These are phyloP conservation scores for Lachancea sp. DNA, from an alignment of 805 yeast genomes.

Conservation along the genomic window DNA sequence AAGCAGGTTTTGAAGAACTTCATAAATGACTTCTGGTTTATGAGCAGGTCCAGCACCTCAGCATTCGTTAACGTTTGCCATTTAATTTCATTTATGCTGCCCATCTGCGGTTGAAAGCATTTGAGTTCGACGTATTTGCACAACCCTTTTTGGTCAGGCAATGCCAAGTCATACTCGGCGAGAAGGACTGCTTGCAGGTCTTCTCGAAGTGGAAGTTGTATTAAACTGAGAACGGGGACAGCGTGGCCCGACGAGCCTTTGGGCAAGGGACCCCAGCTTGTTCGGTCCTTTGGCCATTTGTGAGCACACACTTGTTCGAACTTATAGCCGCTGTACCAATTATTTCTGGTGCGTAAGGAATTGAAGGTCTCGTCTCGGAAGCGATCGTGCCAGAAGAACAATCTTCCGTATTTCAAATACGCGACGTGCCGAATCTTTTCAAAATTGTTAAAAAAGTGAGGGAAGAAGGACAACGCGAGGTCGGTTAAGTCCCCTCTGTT, in stretches of 20 bases:
- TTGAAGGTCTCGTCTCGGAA: conserved; percentile 3
- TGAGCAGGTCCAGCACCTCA: neutral
- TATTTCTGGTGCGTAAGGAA: neutral
- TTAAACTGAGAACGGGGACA: neutral
- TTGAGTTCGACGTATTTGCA: conserved; percentile 3
- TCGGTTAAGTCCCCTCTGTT: conserved; percentile 8
- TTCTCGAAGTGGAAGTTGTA: neutral
- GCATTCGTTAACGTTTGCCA: conserved; percentile 3
- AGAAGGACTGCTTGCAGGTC: neutral
- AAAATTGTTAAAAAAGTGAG: neutral
- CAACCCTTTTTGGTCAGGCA: neutral
- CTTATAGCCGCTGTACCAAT: conserved; percentile 9
- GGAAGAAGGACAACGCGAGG: conserved; percentile 4
- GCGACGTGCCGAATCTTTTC: conserved; percentile 6
- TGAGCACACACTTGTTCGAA: conserved; percentile 7
- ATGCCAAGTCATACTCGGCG: conserved; percentile 8
- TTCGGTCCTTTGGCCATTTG: conserved; percentile 2
- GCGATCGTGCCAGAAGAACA: conserved; percentile 6
- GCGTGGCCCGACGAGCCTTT: neutral
- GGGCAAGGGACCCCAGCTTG: conserved; percentile 3
- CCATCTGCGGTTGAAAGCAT: conserved; percentile 1
- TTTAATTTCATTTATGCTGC: neutral
- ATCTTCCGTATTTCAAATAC: conserved; percentile 1
- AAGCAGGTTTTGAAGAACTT: conserved; percentile 7
- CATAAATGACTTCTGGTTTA: neutral